A percentile compares a stretch with the other conserved stretches of the same genome.
Evolutionary conservation across 768 basidiomycete genomes (phyloP).

Genomic region (Podaxis sp.): DNA sequence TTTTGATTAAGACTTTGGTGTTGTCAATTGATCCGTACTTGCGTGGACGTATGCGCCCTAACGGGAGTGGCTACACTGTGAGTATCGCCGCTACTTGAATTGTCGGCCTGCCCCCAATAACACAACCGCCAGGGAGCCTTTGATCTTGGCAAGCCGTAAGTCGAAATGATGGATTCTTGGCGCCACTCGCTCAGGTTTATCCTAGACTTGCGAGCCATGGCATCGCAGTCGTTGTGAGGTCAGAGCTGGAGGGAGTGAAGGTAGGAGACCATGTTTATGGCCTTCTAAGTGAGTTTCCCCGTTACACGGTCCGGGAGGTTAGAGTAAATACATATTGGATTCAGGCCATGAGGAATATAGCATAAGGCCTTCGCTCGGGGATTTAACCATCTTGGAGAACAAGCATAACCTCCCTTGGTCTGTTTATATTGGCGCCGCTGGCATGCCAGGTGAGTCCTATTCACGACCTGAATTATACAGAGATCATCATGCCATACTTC

Average conservation of each 20-base stretch:
- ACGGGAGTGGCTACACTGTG: constrained; percentile 25
- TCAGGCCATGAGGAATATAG: constrained; percentile 42
- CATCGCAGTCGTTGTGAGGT: constrained; percentile 44
- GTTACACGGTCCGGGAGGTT: no score
- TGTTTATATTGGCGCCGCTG: constrained; percentile 46
- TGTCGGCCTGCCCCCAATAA: neutral
- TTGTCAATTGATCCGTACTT: constrained; percentile 44
- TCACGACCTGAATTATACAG: neutral
- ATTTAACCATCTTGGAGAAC: constrained; percentile 33
- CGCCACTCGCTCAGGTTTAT: neutral
- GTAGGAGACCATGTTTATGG: constrained; percentile 42
- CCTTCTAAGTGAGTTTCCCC: constrained; percentile 21
- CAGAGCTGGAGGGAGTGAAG: constrained; percentile 31
- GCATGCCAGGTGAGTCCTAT: constrained; percentile 49
- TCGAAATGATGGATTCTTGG: neutral
- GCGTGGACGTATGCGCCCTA: constrained; percentile 36
- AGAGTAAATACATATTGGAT: neutral
- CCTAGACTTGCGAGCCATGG: constrained; percentile 31
- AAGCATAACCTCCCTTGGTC: constrained; percentile 46
- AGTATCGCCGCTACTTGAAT: neutral
- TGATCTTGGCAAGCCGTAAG: constrained; percentile 35
- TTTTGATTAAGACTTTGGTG: constrained; percentile 49
- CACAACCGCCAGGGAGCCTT: constrained; percentile 9
- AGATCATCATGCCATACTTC: neutral
- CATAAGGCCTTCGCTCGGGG: constrained; percentile 23